Conservation (phyloP, 2,329 filamentous ascomycete genomes). For the Cytospora piceicola region DNA sequence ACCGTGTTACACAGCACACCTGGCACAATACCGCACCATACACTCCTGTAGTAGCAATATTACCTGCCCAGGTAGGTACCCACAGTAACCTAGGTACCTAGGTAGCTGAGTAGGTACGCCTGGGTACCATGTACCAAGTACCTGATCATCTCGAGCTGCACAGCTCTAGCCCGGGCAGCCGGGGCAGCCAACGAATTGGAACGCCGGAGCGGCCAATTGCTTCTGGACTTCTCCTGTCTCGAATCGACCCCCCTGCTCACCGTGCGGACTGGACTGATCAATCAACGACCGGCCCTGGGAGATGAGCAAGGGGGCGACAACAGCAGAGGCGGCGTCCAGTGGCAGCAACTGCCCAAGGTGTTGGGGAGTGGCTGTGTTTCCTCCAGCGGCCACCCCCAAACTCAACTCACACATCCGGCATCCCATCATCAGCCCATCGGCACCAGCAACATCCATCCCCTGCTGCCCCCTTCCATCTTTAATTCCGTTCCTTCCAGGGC, state of each 20-base stretch:
- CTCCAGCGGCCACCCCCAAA: background rate
- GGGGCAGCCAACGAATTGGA: background rate
- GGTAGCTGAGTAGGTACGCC: too few relatives aligned
- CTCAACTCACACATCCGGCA: constrained; percentile 3
- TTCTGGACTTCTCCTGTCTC: background rate
- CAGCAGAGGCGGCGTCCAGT: background rate
- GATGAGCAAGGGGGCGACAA: constrained; percentile 11
- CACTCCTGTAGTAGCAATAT: too few relatives aligned
- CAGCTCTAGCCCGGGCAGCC: background rate
- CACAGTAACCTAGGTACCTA: too few relatives aligned
- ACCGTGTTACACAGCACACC: background rate
- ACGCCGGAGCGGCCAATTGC: background rate
- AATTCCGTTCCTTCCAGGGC: background rate
- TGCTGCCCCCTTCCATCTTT: constrained; percentile 16
- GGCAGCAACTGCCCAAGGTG: background rate
- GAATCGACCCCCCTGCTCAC: background rate
- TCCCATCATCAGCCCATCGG: too few relatives aligned
- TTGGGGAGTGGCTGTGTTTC: constrained; percentile 23
- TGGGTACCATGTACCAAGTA: background rate
- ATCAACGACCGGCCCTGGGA: background rate
- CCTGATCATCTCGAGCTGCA: background rate
- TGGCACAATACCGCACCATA: too few relatives aligned
- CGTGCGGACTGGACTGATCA: background rate
- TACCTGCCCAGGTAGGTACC: too few relatives aligned
- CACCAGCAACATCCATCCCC: background rate